Percentiles rank a stretch among this genome's conserved stretches.
Evolutionary conservation across 202 grass and related monocot genomes (phyloP).

Genomic region (Dendrocalamus latiflorus): DNA sequence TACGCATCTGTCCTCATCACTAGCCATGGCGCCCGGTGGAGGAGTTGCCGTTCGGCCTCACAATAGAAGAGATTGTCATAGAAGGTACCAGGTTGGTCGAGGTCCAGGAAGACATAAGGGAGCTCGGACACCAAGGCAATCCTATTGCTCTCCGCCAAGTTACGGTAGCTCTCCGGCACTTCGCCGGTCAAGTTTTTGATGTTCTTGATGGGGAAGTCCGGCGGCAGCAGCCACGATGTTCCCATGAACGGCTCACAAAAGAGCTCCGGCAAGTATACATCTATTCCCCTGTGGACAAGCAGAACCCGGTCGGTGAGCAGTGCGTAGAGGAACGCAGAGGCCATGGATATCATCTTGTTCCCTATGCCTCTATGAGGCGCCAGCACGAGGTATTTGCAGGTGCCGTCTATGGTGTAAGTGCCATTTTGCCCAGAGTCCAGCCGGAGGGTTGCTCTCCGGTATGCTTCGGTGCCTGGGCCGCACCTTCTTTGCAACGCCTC

Average conservation of each 20-base stretch:
- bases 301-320: conserved; percentile 60
- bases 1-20: conserved; percentile 40
- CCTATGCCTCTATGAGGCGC: conserved; percentile 64
- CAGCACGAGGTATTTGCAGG: conserved; percentile 68
- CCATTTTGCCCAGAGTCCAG: too few species aligned
- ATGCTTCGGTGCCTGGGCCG: too few species aligned
- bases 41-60: conserved; percentile 44
- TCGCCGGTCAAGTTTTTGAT: conserved; percentile 24
- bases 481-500: too few species aligned
- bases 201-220: conserved; percentile 46
- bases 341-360: conserved; percentile 62
- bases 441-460: too few species aligned
- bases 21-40: conserved; percentile 59
- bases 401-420: too few species aligned
- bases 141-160: conserved; percentile 31
- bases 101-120: conserved; percentile 59
- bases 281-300: conserved; percentile 47
- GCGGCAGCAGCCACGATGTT: conserved; percentile 69
- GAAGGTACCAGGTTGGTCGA: conserved; percentile 26
- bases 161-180: conserved; percentile 43
- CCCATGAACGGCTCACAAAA: conserved; percentile 79
- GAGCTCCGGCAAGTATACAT: conserved; percentile 23
- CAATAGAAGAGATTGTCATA: conserved; percentile 47
- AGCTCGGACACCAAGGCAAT: conserved; percentile 13
- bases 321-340: conserved; percentile 76